Base-by-base conservation (phyloP, 1,139 yeast species). In the Komagataea norvegica region DNA sequence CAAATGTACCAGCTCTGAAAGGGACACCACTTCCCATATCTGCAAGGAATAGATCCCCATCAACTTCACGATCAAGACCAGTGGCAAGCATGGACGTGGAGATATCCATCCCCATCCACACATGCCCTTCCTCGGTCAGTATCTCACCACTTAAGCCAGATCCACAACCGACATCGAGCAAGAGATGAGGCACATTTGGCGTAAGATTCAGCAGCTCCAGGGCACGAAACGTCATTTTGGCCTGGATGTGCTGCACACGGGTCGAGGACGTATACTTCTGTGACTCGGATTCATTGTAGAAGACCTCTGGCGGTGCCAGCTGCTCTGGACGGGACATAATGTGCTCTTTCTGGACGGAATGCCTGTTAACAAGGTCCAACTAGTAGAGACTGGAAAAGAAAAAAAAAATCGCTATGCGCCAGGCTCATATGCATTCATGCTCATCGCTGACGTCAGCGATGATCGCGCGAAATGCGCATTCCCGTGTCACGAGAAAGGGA, bases 321-420 rank as follows among this genome's bases (percentile, higher is more conserved):
- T 87, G 89, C 64, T 91, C 98, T 48, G 98, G 98, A 68, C 98
- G 81, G 3, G 96, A 87, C 98, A 91, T n/a, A n/a, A n/a, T n/a
- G n/a, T n/a, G n/a, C n/a, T n/a, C n/a, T n/a, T n/a, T n/a, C n/a
- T n/a, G n/a, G n/a, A n/a, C n/a, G n/a, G n/a, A n/a, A n/a, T n/a
- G n/a, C n/a, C n/a, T n/a, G n/a, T n/a, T n/a, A n/a, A n/a, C n/a
- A n/a, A n/a, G n/a, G n/a, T n/a, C n/a, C n/a, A n/a, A n/a, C n/a
- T n/a, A n/a, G n/a, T n/a, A n/a, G n/a, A n/a, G n/a, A n/a, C n/a
- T n/a, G n/a, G n/a, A n/a, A 21, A 21, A 21, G 24, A 8, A 21
- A 21, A 21, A 21, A 21, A 21, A 21, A 21, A n/a, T n/a, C n/a
- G n/a, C n/a, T n/a, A n/a, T n/a, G n/a, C n/a, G n/a, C n/a, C n/a